These are phyloP conservation scores for Colletotrichum sp. DNA, from an alignment of 2,329 filamentous ascomycete species.

Conservation along the genomic window DNA sequence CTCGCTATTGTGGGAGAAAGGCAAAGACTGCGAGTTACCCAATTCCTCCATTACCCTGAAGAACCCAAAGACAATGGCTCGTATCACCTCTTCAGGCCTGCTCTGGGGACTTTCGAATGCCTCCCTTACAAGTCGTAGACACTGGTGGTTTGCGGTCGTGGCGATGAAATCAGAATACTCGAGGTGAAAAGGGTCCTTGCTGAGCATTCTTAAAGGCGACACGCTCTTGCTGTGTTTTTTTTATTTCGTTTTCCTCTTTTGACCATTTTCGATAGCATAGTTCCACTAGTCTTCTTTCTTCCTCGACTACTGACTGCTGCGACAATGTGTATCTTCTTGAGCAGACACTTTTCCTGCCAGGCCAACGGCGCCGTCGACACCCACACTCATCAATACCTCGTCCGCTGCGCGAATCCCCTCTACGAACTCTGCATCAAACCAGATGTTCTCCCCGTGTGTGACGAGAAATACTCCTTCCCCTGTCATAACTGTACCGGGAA, in stretches of 20 bases:
- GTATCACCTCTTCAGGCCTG: neutral
- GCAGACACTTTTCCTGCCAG: neutral
- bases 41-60: neutral
- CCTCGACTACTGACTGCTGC: neutral
- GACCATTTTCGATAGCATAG: neutral
- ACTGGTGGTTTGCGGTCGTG: neutral
- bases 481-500: slow-evolving; percentile 5
- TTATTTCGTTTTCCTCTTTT: neutral
- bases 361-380: neutral
- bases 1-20: neutral
- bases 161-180: neutral
- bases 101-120: neutral
- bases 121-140: neutral
- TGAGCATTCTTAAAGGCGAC: neutral
- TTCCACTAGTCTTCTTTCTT: neutral
- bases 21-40: neutral
- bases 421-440: neutral
- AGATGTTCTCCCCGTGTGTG: neutral
- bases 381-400: neutral
- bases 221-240: neutral
- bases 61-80: neutral
- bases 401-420: slow-evolving; percentile 13
- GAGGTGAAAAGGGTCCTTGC: neutral
- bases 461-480: neutral
- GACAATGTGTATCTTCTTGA: slow-evolving; percentile 11